Conservation (phyloP, 495 filamentous ascomycete species). For the Bacidia rubella region DNA sequence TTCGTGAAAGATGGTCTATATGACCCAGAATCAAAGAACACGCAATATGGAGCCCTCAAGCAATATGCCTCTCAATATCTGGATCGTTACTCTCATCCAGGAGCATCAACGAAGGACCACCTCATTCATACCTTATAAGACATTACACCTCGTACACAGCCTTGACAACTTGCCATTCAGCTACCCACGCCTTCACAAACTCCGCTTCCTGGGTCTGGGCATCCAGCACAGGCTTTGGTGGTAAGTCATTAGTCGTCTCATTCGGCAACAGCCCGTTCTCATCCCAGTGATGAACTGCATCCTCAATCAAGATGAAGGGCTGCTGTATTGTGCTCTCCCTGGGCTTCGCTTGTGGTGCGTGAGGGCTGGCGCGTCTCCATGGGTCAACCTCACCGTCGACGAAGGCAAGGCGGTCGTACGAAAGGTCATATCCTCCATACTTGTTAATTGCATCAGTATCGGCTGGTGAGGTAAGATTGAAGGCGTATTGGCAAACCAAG, state of each 20-base stretch:
- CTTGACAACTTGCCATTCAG: conserved; percentile 34
- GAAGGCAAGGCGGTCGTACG: conserved; percentile 50
- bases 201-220: conserved; percentile 39
- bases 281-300: conserved; percentile 58
- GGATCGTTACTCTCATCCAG: too few relatives aligned
- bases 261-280: conserved; percentile 54
- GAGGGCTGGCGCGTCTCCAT: conserved; percentile 53
- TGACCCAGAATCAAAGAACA: too few relatives aligned
- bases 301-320: conserved; percentile 50
- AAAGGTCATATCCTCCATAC: conserved; percentile 53
- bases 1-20: too few relatives aligned
- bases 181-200: conserved; percentile 55
- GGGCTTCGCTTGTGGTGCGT: conserved; percentile 34
- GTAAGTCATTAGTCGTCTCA: conserved; percentile 37
- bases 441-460: conserved; percentile 48
- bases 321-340: conserved; percentile 40
- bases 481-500: conserved; percentile 42
- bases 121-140: too few relatives aligned
- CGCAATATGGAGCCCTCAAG: too few relatives aligned
- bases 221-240: conserved; percentile 39
- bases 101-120: too few relatives aligned
- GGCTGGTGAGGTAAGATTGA: conserved; percentile 46
- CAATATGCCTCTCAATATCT: too few relatives aligned
- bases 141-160: too few relatives aligned
- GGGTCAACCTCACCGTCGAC: conserved; percentile 58